phyloP scores from a whole-genome alignment of 2,329 filamentous ascomycete genomes.

The Cladosporium sp. region DNA sequence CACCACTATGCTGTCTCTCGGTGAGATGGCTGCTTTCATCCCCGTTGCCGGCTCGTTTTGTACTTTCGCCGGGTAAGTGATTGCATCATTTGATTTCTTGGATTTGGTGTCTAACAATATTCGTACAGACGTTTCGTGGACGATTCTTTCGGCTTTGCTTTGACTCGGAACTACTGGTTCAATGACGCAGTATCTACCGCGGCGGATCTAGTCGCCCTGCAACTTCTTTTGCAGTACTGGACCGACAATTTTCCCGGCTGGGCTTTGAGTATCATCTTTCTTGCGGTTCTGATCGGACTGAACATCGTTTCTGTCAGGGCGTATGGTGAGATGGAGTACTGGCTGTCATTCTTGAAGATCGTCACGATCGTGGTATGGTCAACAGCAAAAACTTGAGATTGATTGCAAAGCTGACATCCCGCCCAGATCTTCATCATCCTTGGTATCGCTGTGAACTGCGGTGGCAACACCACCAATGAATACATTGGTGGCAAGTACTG shows the following conservation, averaged over 20 bases:
- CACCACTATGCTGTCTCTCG: conserved; percentile 75
- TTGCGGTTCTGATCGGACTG: conserved; percentile 54
- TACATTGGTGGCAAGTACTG: conserved; percentile 72
- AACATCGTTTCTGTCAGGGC: conserved; percentile 56
- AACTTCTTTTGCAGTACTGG: conserved; percentile 63
- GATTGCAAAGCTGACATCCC: background rate
- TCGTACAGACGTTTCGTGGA: conserved; percentile 69
- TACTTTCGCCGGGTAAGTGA: conserved; percentile 47
- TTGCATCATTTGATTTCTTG: background rate
- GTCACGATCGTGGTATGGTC: conserved; percentile 47
- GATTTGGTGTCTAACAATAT: background rate
- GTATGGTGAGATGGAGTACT: conserved; percentile 58
- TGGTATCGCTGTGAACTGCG: conserved; percentile 60
- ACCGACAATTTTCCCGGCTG: conserved; percentile 62
- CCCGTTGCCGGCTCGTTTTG: conserved; percentile 73
- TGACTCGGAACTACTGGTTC: conserved; percentile 66
- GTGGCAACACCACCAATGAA: conserved; percentile 63
- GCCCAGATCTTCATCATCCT: conserved; percentile 58
- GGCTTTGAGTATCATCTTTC: conserved; percentile 63
- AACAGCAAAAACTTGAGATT: no score
- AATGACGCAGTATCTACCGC: conserved; percentile 64
- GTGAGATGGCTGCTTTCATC: conserved; percentile 82
- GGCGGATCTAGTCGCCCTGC: conserved; percentile 60
- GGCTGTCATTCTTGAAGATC: conserved; percentile 57
- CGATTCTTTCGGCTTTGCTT: conserved; percentile 74